These are phyloP conservation scores for Mucor velutinosus DNA, from an alignment of 371 early-diverging fungal genomes.

Conservation along the genomic window DNA sequence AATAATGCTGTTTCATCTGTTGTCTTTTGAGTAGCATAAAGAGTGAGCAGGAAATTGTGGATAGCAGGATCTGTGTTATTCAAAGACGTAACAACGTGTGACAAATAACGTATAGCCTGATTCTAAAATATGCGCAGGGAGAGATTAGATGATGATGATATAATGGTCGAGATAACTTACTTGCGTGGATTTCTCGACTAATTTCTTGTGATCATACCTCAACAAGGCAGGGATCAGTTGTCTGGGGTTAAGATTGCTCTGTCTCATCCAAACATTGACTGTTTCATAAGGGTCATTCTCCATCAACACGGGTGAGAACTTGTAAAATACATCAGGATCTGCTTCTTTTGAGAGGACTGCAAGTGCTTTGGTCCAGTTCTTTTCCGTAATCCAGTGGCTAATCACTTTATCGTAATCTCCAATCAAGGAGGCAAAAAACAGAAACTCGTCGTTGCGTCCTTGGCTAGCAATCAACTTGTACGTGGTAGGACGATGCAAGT, in stretches of 20 bases:
- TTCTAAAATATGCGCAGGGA: slow-evolving; percentile 43
- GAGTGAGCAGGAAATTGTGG: slow-evolving; percentile 89
- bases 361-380: slow-evolving; percentile 74
- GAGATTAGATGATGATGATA: neutral
- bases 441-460: slow-evolving; percentile 74
- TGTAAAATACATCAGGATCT: slow-evolving; percentile 58
- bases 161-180: slow-evolving; percentile 21
- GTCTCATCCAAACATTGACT: slow-evolving; percentile 84
- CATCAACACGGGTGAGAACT: slow-evolving; percentile 81
- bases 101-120: slow-evolving; percentile 88
- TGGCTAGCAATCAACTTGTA: slow-evolving; percentile 84
- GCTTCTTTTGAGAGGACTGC: slow-evolving; percentile 77
- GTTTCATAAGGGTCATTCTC: slow-evolving; percentile 78
- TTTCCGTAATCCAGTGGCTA: slow-evolving; percentile 76
- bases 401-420: slow-evolving; percentile 84
- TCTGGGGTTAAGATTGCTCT: slow-evolving; percentile 77
- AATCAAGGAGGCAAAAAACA: slow-evolving; percentile 78
- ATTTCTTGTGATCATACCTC: slow-evolving; percentile 66
- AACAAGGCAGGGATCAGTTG: slow-evolving; percentile 88
- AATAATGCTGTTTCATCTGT: slow-evolving; percentile 66
- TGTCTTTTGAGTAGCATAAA: slow-evolving; percentile 78
- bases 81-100: slow-evolving; percentile 75
- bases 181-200: slow-evolving; percentile 19
- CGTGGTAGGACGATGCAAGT: slow-evolving; percentile 69
- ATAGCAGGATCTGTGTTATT: slow-evolving; percentile 83